Evolutionary conservation across 495 filamentous ascomycete genomes (phyloP).

Genomic region (Friedmanniomyces endolithicus): DNA sequence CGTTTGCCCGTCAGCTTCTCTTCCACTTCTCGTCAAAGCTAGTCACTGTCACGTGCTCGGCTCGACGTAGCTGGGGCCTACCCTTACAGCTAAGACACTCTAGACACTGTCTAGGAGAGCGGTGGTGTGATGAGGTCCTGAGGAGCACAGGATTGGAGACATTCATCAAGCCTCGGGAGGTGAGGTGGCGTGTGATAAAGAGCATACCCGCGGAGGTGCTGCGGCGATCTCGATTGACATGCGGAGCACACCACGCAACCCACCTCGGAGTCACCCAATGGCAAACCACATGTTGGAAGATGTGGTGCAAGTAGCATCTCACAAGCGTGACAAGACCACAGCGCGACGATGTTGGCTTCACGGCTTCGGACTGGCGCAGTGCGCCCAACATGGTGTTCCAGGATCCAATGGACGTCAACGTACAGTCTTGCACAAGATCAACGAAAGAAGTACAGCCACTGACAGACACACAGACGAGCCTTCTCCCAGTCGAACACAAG

Average conservation of each 20-base stretch:
- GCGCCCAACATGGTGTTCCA: constrained; percentile 16
- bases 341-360: background rate
- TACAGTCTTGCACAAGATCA: background rate
- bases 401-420: constrained; percentile 13
- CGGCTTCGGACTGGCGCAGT: background rate
- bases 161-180: too few relatives aligned
- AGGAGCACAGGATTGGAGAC: too few relatives aligned
- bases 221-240: too few relatives aligned
- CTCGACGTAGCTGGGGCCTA: too few relatives aligned
- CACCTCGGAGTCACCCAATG: background rate
- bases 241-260: background rate
- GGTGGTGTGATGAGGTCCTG: too few relatives aligned
- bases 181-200: too few relatives aligned
- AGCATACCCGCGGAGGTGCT: too few relatives aligned
- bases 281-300: background rate
- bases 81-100: too few relatives aligned
- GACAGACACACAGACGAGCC: constrained; percentile 9
- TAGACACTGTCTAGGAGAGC: too few relatives aligned
- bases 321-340: background rate
- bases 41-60: too few relatives aligned
- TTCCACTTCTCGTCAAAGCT: too few relatives aligned
- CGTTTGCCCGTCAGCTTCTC: too few relatives aligned
- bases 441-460: background rate
- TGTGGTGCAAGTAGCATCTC: background rate
- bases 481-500: constrained; percentile 8